Evolutionary conservation across 2,329 filamentous ascomycete genomes (phyloP).

Genomic region (Allantophomopsis cytisporea): DNA sequence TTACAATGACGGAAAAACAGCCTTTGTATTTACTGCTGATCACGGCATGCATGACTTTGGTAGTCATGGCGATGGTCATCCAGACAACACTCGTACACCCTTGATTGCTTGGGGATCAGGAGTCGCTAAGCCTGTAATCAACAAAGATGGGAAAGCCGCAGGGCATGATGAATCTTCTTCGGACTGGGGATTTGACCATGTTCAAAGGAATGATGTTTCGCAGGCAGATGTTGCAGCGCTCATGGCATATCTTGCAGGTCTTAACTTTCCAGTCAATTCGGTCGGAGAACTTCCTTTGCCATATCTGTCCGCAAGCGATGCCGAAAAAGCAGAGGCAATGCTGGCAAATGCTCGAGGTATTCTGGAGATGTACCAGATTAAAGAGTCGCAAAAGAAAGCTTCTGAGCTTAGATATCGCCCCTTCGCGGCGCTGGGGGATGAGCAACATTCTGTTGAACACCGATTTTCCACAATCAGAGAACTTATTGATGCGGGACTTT

Average conservation of each 20-base stretch:
- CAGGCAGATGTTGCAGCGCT: slow-evolving; percentile 91
- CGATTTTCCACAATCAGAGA: slow-evolving; percentile 54
- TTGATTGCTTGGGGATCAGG: slow-evolving; percentile 90
- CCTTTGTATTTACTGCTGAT: slow-evolving; percentile 94
- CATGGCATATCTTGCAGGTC: slow-evolving; percentile 83
- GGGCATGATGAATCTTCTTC: slow-evolving; percentile 88
- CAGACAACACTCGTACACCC: slow-evolving; percentile 90
- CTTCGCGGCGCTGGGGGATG: slow-evolving; percentile 55
- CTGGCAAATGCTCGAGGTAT: slow-evolving; percentile 78
- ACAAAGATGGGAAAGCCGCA: slow-evolving; percentile 41
- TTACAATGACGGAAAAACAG: slow-evolving; percentile 73
- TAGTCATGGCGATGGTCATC: slow-evolving; percentile 96
- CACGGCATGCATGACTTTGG: slow-evolving; percentile 99
- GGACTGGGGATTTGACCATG: slow-evolving; percentile 72
- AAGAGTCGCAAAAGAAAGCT: slow-evolving; percentile 71
- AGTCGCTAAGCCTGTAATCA: slow-evolving; percentile 58
- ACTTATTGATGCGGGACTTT: slow-evolving; percentile 51
- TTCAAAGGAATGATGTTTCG: slow-evolving; percentile 79
- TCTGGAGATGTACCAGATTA: slow-evolving; percentile 90
- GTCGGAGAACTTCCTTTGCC: slow-evolving; percentile 84
- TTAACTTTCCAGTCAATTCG: slow-evolving; percentile 90
- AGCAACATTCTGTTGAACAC: slow-evolving; percentile 47
- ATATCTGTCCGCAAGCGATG: slow-evolving; percentile 58
- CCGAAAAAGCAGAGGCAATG: slow-evolving; percentile 72
- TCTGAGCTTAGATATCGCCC: slow-evolving; percentile 67